phyloP scores from a whole-genome alignment of 768 basidiomycete genomes.

The Suillus ampliporus region DNA sequence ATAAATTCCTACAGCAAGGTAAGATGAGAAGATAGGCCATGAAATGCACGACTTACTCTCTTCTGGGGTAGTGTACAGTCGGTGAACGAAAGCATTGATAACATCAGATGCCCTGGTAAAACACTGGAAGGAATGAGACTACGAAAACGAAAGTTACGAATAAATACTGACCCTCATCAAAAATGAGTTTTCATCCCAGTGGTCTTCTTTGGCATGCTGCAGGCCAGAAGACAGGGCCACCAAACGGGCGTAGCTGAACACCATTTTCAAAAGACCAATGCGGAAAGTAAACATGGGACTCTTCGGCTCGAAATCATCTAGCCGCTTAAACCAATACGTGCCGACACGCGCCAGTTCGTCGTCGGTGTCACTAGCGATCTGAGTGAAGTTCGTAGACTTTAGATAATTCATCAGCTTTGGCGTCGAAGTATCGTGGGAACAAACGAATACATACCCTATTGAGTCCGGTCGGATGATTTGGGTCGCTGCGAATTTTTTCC shows the following conservation, averaged over 20 bases:
- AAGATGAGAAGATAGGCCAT: conserved; percentile 1
- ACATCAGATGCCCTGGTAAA: conserved; percentile 70
- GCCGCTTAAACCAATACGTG: conserved; percentile 60
- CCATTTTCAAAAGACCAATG: conserved; percentile 62
- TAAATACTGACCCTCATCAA: conserved; percentile 59
- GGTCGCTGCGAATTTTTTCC: conserved; percentile 72
- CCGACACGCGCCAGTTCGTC: conserved; percentile 66
- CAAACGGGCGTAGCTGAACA: conserved; percentile 72
- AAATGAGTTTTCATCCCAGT: conserved; percentile 66
- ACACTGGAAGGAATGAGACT: conserved; percentile 49
- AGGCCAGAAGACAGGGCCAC: conserved; percentile 76
- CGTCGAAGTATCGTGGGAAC: neutral
- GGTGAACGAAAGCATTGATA: conserved; percentile 62
- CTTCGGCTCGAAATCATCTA: conserved; percentile 55
- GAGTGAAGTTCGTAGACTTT: conserved; percentile 68
- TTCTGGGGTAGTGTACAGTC: conserved; percentile 54
- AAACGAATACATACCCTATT: conserved; percentile 58
- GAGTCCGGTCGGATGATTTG: conserved; percentile 73
- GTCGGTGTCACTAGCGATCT: conserved; percentile 68
- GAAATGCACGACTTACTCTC: conserved; percentile 49
- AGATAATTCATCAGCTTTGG: conserved; percentile 6
- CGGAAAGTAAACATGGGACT: conserved; percentile 65
- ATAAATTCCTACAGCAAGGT: conserved; percentile 48
- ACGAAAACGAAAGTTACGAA: neutral
- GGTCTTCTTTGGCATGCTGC: conserved; percentile 70